These are phyloP conservation scores for Lentinula lateritia DNA, from an alignment of 768 basidiomycete species.

Conservation along the genomic window DNA sequence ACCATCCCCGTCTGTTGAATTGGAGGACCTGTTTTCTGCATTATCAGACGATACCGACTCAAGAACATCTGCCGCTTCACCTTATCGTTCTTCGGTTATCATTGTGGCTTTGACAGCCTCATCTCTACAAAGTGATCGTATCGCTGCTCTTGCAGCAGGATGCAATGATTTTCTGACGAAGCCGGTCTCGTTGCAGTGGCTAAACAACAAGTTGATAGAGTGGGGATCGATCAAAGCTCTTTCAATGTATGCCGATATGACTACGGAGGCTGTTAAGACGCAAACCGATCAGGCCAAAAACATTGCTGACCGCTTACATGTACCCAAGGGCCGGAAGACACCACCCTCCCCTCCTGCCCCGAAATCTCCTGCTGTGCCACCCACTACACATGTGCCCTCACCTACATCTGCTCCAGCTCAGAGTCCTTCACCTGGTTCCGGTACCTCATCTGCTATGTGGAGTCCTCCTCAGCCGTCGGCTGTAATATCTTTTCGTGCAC, in stretches of 20 bases:
- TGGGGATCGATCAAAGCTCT: slow-evolving; percentile 97
- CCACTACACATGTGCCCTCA: background rate
- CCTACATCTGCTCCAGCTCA: background rate
- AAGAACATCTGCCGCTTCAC: slow-evolving; percentile 49
- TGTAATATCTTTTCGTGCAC: background rate
- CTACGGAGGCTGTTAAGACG: slow-evolving; percentile 46
- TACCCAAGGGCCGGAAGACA: slow-evolving; percentile 29
- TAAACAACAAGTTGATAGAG: slow-evolving; percentile 97
- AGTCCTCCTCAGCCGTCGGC: slow-evolving; percentile 5
- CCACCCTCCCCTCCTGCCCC: slow-evolving; percentile 18
- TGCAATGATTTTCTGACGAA: slow-evolving; percentile 99
- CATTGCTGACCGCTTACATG: slow-evolving; percentile 43
- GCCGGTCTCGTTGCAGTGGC: slow-evolving; percentile 91
- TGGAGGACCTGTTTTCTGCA: slow-evolving; percentile 25
- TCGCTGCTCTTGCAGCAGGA: slow-evolving; percentile 94
- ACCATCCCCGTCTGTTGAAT: slow-evolving; percentile 59
- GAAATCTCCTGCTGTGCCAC: background rate
- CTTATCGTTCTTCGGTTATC: slow-evolving; percentile 91
- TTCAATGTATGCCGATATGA: slow-evolving; percentile 86
- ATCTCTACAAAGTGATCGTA: slow-evolving; percentile 90
- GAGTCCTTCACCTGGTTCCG: background rate
- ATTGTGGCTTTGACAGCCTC: slow-evolving; percentile 99
- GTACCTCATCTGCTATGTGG: slow-evolving; percentile 7
- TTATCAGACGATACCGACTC: slow-evolving; percentile 48
- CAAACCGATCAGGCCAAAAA: slow-evolving; percentile 35